Conservation (phyloP, 139 green algal genomes). For the Picochlorum sp. region DNA sequence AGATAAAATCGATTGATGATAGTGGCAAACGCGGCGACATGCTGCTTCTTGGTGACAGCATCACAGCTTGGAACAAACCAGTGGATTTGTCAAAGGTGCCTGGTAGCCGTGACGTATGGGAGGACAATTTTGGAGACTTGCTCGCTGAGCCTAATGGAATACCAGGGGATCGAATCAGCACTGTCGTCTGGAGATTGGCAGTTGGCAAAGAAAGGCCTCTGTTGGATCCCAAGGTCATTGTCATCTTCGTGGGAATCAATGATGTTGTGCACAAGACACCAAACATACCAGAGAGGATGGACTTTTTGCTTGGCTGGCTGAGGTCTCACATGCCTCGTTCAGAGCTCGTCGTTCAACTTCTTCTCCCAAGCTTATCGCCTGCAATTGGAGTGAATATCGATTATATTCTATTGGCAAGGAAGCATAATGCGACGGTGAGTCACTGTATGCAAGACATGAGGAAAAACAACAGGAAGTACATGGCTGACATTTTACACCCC, state of each 20-base stretch:
- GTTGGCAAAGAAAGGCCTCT: background rate
- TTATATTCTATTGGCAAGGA: background rate
- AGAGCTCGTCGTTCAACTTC: background rate
- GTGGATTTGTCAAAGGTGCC: background rate
- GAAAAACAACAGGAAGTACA: background rate
- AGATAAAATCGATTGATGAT: background rate
- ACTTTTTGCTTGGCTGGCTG: background rate
- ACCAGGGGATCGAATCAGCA: slow-evolving; percentile 1
- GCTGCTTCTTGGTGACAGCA: background rate
- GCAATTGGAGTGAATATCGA: background rate
- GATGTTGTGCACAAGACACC: slow-evolving; percentile 3
- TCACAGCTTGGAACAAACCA: slow-evolving; percentile 1
- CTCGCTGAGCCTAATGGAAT: background rate
- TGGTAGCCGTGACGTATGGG: background rate
- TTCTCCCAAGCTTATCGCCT: background rate
- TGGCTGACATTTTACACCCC: slow-evolving; percentile 6
- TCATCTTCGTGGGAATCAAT: slow-evolving; percentile 5
- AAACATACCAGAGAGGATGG: slow-evolving; percentile 5
- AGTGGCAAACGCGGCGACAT: background rate
- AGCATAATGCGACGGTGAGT: background rate
- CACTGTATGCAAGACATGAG: slow-evolving; percentile 1
- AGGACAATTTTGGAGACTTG: background rate
- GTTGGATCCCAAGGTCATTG: background rate
- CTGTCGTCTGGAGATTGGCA: slow-evolving; percentile 1
- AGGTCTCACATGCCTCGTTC: background rate